These are phyloP conservation scores for Plasmodium chabaudi DNA, from an alignment of 169 alveolate genomes.

Conservation along the genomic window DNA sequence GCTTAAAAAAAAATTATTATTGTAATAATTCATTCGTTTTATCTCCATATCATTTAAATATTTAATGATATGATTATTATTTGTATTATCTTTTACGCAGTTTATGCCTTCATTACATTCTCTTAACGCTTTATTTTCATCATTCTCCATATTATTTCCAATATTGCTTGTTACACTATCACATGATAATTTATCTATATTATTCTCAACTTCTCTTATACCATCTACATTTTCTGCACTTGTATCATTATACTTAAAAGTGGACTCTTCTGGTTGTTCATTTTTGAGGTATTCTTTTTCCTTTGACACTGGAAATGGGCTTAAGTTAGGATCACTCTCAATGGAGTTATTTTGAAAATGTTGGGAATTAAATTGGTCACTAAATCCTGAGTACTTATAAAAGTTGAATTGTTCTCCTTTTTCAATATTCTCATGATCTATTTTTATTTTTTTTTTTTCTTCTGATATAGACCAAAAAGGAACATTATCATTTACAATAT, in stretches of 20 bases:
- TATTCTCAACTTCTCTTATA: background rate
- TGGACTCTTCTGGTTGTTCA: background rate
- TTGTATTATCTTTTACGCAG: background rate
- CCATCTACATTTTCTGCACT: background rate
- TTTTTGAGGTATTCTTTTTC: background rate
- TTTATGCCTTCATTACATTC: background rate
- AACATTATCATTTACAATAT: conserved; percentile 38
- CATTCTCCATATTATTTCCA: background rate
- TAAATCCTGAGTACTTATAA: conserved; percentile 25
- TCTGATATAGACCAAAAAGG: conserved; percentile 70
- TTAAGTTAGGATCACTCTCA: background rate
- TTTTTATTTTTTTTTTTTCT: conserved; percentile 66
- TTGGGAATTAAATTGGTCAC: background rate
- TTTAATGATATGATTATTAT: conserved; percentile 3
- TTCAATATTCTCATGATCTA: conserved; percentile 4
- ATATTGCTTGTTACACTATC: background rate
- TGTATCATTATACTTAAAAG: too few relatives aligned
- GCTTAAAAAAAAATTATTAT: conserved; percentile 62
- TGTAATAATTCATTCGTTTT: conserved; percentile 51
- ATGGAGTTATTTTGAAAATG: background rate
- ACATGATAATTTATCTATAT: background rate
- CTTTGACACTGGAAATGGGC: background rate
- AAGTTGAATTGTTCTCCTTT: background rate
- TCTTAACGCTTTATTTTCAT: background rate
- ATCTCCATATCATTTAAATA: conserved; percentile 50